These are phyloP conservation scores for Paspalum vaginatum DNA, from an alignment of 176 grass and related monocot species.

Conservation along the genomic window DNA sequence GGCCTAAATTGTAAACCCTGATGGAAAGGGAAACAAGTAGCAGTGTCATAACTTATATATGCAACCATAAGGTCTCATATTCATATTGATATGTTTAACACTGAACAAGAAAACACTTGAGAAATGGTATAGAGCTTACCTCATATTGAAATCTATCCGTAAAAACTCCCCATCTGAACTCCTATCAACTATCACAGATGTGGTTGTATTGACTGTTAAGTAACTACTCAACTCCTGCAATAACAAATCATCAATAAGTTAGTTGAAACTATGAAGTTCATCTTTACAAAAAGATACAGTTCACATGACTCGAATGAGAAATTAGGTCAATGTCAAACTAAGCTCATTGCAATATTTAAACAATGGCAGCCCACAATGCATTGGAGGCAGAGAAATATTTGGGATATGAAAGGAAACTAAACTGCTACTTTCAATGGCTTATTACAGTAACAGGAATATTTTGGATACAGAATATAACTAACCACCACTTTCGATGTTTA, in stretches of 20 bases:
- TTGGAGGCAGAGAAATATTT: slow-evolving; percentile 5
- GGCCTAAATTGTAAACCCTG: slow-evolving; percentile 9
- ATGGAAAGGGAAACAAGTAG: not conserved
- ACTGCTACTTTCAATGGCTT: not conserved
- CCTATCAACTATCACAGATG: slow-evolving; percentile 93
- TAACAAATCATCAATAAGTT: slow-evolving; percentile 36
- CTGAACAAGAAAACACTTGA: not conserved
- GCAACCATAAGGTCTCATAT: slow-evolving; percentile 13
- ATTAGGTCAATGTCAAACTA: slow-evolving; percentile 25
- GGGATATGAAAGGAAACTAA: not conserved
- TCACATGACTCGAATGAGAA: slow-evolving; percentile 10
- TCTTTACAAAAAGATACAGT: slow-evolving; percentile 4
- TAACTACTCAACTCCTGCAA: slow-evolving; percentile 92
- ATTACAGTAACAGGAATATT: not conserved
- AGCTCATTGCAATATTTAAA: slow-evolving; percentile 10
- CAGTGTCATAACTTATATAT: not conserved
- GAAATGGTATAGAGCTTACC: slow-evolving; percentile 49
- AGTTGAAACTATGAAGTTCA: slow-evolving; percentile 26
- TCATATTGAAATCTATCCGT: slow-evolving; percentile 96
- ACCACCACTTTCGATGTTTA: not conserved
- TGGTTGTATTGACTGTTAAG: slow-evolving; percentile 81
- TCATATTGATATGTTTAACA: slow-evolving; percentile 17
- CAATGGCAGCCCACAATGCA: not conserved
- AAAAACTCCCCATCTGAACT: slow-evolving; percentile 93
- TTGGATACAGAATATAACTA: not conserved